These are phyloP conservation scores for Prunus fruticosa DNA, from an alignment of 306 rosid species.

Conservation along the genomic window DNA sequence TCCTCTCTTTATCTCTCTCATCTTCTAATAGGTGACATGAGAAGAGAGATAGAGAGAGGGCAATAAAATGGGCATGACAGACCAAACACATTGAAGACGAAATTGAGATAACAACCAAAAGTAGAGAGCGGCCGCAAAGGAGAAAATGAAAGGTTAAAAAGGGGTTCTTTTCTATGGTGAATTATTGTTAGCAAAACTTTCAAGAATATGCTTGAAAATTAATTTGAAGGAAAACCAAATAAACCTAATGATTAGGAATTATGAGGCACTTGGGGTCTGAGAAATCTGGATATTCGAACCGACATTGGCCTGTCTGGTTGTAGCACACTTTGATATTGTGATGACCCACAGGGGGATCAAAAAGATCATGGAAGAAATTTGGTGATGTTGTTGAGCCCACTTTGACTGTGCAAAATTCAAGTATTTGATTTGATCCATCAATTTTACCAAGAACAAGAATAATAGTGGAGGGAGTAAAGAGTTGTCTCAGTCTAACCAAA, in stretches of 20 bases:
- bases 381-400: not conserved
- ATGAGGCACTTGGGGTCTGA: not conserved
- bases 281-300: not conserved
- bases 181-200: not conserved
- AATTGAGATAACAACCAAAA: not conserved
- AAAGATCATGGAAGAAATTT: not conserved
- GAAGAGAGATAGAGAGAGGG: no score
- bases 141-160: not conserved
- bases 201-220: not conserved
- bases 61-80: not conserved
- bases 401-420: not conserved
- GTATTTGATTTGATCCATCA: not conserved
- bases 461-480: not conserved
- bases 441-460: not conserved
- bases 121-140: not conserved
- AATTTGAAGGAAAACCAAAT: not conserved
- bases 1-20: no score
- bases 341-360: not conserved
- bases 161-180: not conserved
- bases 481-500: slow-evolving; percentile 9
- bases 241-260: not conserved
- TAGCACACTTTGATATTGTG: not conserved
- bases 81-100: not conserved
- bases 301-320: slow-evolving; percentile 7
- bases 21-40: no score